Conservation (phyloP, 1,284 basidiomycete species). For the Cryptococcus wingfieldii region DNA sequence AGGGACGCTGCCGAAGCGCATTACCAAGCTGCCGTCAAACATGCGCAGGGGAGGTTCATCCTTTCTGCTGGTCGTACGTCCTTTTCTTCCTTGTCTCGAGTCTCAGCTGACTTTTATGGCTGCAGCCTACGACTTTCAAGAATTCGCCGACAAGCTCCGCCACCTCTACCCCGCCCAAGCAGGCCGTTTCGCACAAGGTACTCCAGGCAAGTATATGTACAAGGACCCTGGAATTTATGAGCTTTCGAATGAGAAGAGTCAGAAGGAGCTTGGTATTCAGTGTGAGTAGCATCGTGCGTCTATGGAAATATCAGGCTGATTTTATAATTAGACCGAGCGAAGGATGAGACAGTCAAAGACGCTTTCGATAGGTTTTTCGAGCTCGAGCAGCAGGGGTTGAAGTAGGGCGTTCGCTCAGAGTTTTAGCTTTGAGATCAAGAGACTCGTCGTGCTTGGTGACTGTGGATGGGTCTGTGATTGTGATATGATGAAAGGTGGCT, state of each 20-base stretch:
- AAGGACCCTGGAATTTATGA: constrained; percentile 24
- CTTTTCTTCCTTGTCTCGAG: neutral
- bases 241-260: constrained; percentile 20
- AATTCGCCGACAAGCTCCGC: constrained; percentile 20
- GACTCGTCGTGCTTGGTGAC: too few relatives aligned
- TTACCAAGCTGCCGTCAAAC: constrained; percentile 22
- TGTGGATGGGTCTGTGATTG: too few relatives aligned
- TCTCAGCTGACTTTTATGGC: neutral
- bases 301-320: neutral
- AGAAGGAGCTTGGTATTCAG: constrained; percentile 25
- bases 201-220: constrained; percentile 23
- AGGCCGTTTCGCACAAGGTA: constrained; percentile 9
- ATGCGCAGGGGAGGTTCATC: constrained; percentile 23
- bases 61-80: constrained; percentile 22
- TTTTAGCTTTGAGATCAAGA: too few relatives aligned
- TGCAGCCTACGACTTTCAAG: constrained; percentile 23
- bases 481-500: too few relatives aligned
- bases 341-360: constrained; percentile 24
- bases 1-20: constrained; percentile 32
- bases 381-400: constrained; percentile 22
- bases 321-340: constrained; percentile 13
- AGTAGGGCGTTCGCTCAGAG: neutral
- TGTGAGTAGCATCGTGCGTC: constrained; percentile 12
- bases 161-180: constrained; percentile 20
- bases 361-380: constrained; percentile 22